These are phyloP conservation scores for Fusarium subglutinans DNA, from an alignment of 2,329 filamentous ascomycete genomes.

Conservation along the genomic window DNA sequence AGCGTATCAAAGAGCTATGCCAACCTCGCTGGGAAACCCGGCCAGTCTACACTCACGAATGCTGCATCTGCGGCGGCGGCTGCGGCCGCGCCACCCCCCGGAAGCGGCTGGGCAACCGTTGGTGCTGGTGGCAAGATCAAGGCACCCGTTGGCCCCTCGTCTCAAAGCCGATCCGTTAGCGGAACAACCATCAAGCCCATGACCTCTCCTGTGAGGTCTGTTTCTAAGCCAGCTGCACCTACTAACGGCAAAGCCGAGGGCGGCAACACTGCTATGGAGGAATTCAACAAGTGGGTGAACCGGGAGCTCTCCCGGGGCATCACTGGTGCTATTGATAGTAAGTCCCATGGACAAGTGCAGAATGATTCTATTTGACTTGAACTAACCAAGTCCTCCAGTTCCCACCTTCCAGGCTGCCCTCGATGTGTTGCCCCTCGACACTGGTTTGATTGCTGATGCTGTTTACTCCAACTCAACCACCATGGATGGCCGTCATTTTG, in stretches of 20 bases:
- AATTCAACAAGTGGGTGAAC: constrained; percentile 93
- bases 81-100: constrained; percentile 44
- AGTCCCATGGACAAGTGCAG: constrained; percentile 43
- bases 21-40: constrained; percentile 85
- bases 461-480: constrained; percentile 89
- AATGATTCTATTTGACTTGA: background rate
- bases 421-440: constrained; percentile 78
- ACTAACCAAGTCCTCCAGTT: constrained; percentile 61
- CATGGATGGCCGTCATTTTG: constrained; percentile 92
- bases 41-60: constrained; percentile 49
- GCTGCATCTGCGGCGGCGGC: constrained; percentile 54
- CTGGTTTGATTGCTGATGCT: constrained; percentile 85
- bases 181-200: constrained; percentile 54
- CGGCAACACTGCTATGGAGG: constrained; percentile 73
- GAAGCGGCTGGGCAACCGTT: constrained; percentile 88
- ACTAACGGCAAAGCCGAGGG: constrained; percentile 52
- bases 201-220: constrained; percentile 60
- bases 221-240: constrained; percentile 58
- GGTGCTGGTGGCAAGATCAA: constrained; percentile 94
- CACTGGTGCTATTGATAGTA: constrained; percentile 61
- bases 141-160: constrained; percentile 68
- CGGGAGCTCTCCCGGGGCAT: constrained; percentile 81
- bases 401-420: constrained; percentile 83
- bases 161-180: constrained; percentile 58
- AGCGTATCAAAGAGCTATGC: constrained; percentile 86